A percentile compares a stretch with the other conserved stretches of the same genome.
These are phyloP conservation scores for Coniophora puteana DNA, from an alignment of 1,284 basidiomycete genomes.

Conservation along the genomic window DNA sequence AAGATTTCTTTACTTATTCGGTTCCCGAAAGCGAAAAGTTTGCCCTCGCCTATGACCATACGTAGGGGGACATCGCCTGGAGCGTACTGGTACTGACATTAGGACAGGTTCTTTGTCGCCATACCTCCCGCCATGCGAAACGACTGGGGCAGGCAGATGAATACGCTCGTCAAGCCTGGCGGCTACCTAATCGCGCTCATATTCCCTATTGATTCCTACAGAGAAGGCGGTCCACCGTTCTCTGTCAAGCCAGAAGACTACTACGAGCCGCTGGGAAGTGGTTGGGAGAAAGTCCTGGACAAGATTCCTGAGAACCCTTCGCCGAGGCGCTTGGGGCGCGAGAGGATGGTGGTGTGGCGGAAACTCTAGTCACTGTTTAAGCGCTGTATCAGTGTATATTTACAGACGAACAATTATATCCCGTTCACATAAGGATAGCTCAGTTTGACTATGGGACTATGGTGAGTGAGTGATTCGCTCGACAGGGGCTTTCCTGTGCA, in stretches of 20 bases:
- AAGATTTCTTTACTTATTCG: constrained; percentile 53
- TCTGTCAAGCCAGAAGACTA: constrained; percentile 59
- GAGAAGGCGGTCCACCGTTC: constrained; percentile 59
- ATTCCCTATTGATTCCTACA: constrained; percentile 49
- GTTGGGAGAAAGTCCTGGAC: constrained; percentile 55
- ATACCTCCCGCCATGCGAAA: constrained; percentile 52
- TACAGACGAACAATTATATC: too few relatives aligned
- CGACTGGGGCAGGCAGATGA: constrained; percentile 59
- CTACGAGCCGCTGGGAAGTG: constrained; percentile 44
- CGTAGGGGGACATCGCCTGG: constrained; percentile 39
- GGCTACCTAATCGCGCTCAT: constrained; percentile 59
- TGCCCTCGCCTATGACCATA: constrained; percentile 66
- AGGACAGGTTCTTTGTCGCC: constrained; percentile 64
- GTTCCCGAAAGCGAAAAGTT: constrained; percentile 39
- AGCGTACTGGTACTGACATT: background rate
- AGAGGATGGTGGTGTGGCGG: constrained; percentile 54
- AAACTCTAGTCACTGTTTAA: too few relatives aligned
- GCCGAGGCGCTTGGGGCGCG: constrained; percentile 39
- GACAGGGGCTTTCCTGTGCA: too few relatives aligned
- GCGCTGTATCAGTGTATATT: too few relatives aligned
- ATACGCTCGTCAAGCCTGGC: constrained; percentile 50
- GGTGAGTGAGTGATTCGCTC: too few relatives aligned
- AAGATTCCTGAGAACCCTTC: constrained; percentile 42
- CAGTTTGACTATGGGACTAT: too few relatives aligned
- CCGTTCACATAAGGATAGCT: too few relatives aligned